Evolutionary conservation across 2,329 filamentous ascomycete species (phyloP), one percentile per base, ranked within the genome.

Genomic region (Cladosporium oxysporum): DNA sequence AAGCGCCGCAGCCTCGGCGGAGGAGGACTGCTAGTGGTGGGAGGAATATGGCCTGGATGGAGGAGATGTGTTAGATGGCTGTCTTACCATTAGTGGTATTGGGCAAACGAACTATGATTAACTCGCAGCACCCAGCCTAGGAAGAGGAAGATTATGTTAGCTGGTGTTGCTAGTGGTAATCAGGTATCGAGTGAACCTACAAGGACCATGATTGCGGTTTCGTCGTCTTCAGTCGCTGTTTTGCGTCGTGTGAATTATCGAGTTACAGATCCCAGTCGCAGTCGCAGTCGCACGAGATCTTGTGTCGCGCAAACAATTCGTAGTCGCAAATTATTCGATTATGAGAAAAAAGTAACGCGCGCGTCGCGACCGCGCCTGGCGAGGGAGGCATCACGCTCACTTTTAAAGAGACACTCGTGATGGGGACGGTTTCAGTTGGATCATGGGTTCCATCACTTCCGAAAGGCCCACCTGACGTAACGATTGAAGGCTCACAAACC

Each of bases 21-120:
- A 96, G 88, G 85, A 96, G 92, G 77, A 96, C 92, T 82, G 92
- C 91, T 58, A 96, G 82, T 77, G 93, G 93, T 63, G 93, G 93
- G 71, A 96, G 87, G 82, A 96, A 84, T 83, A 96, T 83, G 55
- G 64, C 61, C 67, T 70, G 49, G 47, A n/a, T 16, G 31, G 29
- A 31, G 3, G 47, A 21, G 12, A 18, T 5, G 37, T 4, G 53
- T 58, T 58, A 58, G 53, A 8, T 29, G 14, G 7, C 5, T 31
- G 21, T 12, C 6, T 31, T 31, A 31, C 23, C n/a, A 26, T 10
- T 28, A 12, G 50, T 53, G 52, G 18, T 12, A 26, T 26, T 26
- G 23, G 10, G 41, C n/a, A 47, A 4, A 21, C 8, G n/a, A n/a
- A 21, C 92, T 81, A 96, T 85, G 79, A 96, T 28, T 14, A 37